These are phyloP conservation scores for Drechslerella dactyloides DNA, from an alignment of 2,329 filamentous ascomycete species.

Conservation along the genomic window DNA sequence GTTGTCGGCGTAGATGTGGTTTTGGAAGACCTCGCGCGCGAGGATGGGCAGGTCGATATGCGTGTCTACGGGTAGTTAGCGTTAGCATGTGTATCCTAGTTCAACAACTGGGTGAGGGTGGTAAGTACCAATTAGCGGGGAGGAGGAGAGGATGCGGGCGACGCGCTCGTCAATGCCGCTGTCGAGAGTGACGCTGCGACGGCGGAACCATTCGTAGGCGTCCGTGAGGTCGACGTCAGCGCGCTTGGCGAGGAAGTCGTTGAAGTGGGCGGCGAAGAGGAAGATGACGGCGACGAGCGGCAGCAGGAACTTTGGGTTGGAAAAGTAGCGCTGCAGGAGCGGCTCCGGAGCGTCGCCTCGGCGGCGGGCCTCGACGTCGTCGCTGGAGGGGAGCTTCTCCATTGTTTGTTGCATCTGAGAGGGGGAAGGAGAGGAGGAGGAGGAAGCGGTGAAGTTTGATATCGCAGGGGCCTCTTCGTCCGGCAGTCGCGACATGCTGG, in stretches of 20 bases:
- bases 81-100: background rate
- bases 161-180: conserved; percentile 43
- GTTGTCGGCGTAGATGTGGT: conserved; percentile 75
- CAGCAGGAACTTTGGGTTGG: conserved; percentile 38
- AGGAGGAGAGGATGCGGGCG: conserved; percentile 46
- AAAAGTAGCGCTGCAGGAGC: conserved; percentile 31
- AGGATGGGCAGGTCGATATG: conserved; percentile 74
- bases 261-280: conserved; percentile 39
- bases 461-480: conserved; percentile 11
- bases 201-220: conserved; percentile 35
- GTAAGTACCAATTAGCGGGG: conserved; percentile 51
- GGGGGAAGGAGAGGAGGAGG: background rate
- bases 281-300: conserved; percentile 37
- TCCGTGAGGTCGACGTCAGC: conserved; percentile 35
- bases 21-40: conserved; percentile 71
- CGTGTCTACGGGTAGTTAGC: conserved; percentile 14
- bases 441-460: background rate
- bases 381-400: conserved; percentile 20
- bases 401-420: background rate
- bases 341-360: conserved; percentile 16
- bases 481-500: conserved; percentile 6
- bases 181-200: conserved; percentile 5
- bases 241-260: conserved; percentile 40
- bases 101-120: background rate
- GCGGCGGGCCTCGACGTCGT: conserved; percentile 14